Evolutionary conservation across 371 early-diverging fungal genomes (phyloP), one percentile per base, ranked within the genome.

Genomic region (Circinella umbellata): DNA sequence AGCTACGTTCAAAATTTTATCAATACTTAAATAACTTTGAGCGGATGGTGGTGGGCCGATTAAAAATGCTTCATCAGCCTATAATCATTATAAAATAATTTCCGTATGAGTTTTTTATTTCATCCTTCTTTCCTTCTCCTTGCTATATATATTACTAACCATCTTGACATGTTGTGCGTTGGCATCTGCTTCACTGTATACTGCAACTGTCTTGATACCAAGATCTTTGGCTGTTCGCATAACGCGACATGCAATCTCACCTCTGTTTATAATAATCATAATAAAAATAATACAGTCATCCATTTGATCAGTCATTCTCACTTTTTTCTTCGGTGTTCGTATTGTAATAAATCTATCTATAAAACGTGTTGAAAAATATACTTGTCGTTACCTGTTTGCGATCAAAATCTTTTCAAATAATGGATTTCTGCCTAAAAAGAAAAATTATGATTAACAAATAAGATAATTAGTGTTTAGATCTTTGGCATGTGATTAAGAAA

Each of bases 131-230:
- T n/a, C n/a, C n/a, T n/a, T n/a, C 54, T 49, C 48, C 27, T 61
- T 46, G 17, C 8, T 15, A 7, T 27, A 27, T 27, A 27, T 27
- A 27, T 57, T 15, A 62, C 69, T 70, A 81, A 85, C 91, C 91
- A 92, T 86, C 74, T 89, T 84, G 57, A 91, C 93, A 72, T 94
- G 94, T 76, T 94, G 86, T 10, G 96, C 86, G 71, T 95, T 74
- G 17, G 83, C 86, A 81, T 98, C 99, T 10, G 96, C 94, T 67
- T 97, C 97, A 71, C 94, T 93, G 81, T 97, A 98, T 18, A 98
- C 93, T 7, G 98, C 96, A 4, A 98, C 98, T 9, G 97, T 95
- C 80, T 94, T 91, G 86, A 98, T 94, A 64, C 98, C 98, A 66
- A 98, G 85, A 70, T 91, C 86, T 69, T 92, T 91, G 46, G 96